These are phyloP conservation scores for Brassica cretica DNA, from an alignment of 345 rosid species.

Conservation along the genomic window DNA sequence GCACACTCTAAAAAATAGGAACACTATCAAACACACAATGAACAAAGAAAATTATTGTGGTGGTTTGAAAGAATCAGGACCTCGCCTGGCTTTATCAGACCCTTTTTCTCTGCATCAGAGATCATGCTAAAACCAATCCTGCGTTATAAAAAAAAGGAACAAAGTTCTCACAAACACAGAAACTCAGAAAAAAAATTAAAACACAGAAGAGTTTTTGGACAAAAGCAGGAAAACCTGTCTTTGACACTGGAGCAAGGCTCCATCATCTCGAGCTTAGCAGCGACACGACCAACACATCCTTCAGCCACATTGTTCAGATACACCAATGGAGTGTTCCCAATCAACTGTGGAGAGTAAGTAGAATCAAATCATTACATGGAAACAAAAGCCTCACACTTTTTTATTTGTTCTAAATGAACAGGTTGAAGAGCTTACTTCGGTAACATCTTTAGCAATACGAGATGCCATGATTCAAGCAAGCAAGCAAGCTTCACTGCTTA, in stretches of 20 bases:
- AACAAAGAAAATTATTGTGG: neutral
- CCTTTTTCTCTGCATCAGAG: conserved; percentile 76
- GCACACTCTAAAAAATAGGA: conserved; percentile 52
- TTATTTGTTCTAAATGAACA: neutral
- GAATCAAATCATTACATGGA: conserved; percentile 19
- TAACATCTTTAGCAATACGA: conserved; percentile 77
- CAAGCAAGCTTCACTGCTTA: conserved; percentile 36
- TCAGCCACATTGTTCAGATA: conserved; percentile 70
- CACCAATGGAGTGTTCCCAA: conserved; percentile 85
- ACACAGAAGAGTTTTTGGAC: neutral
- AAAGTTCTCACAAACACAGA: neutral
- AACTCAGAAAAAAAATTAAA: neutral
- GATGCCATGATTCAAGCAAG: conserved; percentile 47
- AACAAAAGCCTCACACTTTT: neutral
- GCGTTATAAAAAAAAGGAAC: conserved; percentile 3
- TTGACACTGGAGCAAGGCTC: conserved; percentile 83
- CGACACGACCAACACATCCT: conserved; percentile 74
- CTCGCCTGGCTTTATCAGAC: conserved; percentile 77
- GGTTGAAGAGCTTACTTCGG: conserved; percentile 53
- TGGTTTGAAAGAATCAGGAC: conserved; percentile 35
- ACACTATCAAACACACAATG: neutral
- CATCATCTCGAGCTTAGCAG: conserved; percentile 83
- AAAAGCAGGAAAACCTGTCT: conserved; percentile 53
- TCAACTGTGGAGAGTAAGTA: conserved; percentile 45
- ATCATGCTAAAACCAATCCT: conserved; percentile 96